phyloP scores from a whole-genome alignment of 2,329 filamentous ascomycete genomes.

The Talaromyces amestolkiae region DNA sequence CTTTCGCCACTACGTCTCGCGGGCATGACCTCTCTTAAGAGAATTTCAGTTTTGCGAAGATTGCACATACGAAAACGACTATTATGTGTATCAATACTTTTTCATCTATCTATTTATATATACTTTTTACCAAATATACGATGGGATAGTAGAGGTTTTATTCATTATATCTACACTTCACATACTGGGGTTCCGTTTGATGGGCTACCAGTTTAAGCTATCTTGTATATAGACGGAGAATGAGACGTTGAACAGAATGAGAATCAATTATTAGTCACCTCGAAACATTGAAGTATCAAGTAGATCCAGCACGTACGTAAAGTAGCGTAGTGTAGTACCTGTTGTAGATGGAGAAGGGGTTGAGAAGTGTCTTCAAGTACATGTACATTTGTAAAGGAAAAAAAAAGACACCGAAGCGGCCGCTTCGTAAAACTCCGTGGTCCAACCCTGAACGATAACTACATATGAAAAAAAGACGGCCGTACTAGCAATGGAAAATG shows the following conservation, averaged over 20 bases:
- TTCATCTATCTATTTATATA: background rate
- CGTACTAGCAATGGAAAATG: background rate
- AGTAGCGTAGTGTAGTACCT: background rate
- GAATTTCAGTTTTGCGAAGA: background rate
- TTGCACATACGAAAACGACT: slow-evolving; percentile 5
- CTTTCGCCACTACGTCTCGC: background rate
- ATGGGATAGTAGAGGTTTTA: background rate
- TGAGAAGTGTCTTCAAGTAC: background rate
- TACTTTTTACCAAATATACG: slow-evolving; percentile 1
- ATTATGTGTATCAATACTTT: background rate
- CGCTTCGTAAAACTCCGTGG: background rate
- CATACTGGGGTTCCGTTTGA: background rate
- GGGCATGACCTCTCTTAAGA: background rate
- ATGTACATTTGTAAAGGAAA: background rate
- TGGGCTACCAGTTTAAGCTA: background rate
- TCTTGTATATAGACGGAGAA: background rate
- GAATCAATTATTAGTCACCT: background rate
- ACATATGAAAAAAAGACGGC: background rate
- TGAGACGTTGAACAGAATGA: background rate
- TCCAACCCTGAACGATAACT: background rate
- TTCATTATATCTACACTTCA: background rate
- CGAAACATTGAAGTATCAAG: background rate
- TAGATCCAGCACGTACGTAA: background rate
- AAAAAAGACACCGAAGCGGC: background rate
- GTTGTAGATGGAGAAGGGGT: background rate